Conservation (phyloP, 2,329 filamentous ascomycete genomes). For the Lachnellula suecica region DNA sequence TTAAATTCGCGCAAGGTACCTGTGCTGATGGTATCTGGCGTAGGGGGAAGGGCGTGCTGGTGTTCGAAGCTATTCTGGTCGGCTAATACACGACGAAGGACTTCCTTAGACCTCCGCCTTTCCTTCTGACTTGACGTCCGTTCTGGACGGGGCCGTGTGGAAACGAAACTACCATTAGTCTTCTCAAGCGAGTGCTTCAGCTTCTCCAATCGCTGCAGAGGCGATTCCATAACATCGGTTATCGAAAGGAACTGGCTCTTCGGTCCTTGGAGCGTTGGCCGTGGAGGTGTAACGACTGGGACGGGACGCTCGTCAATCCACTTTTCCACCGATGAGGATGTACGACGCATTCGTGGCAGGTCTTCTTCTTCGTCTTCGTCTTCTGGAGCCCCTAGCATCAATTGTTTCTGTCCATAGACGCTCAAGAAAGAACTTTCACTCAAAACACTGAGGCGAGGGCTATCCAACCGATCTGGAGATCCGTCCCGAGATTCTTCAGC, state of each 20-base stretch:
- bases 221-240: slow-evolving; percentile 48
- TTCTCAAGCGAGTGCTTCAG: slow-evolving; percentile 33
- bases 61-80: slow-evolving; percentile 38
- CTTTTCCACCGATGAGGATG: slow-evolving; percentile 29
- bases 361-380: slow-evolving; percentile 17
- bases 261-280: slow-evolving; percentile 5
- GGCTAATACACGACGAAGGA: slow-evolving; percentile 12
- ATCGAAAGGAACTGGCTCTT: slow-evolving; percentile 44
- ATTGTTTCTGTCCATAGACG: slow-evolving; percentile 54
- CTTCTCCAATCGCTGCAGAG: slow-evolving; percentile 50
- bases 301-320: slow-evolving; percentile 31
- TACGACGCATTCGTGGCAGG: slow-evolving; percentile 16
- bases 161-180: slow-evolving; percentile 13
- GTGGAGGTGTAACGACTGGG: slow-evolving; percentile 12
- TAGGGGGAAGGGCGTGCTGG: slow-evolving; percentile 31
- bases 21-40: slow-evolving; percentile 35
- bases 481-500: slow-evolving; percentile 38
- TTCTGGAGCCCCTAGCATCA: slow-evolving; percentile 16
- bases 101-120: slow-evolving; percentile 12
- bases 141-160: slow-evolving; percentile 11
- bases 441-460: slow-evolving; percentile 61
- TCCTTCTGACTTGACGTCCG: slow-evolving; percentile 14
- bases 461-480: slow-evolving; percentile 38
- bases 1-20: slow-evolving; percentile 42
- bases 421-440: slow-evolving; percentile 69